Evolutionary conservation across 2,329 filamentous ascomycete species (phyloP).

Genomic region (Cytospora chrysosperma): DNA sequence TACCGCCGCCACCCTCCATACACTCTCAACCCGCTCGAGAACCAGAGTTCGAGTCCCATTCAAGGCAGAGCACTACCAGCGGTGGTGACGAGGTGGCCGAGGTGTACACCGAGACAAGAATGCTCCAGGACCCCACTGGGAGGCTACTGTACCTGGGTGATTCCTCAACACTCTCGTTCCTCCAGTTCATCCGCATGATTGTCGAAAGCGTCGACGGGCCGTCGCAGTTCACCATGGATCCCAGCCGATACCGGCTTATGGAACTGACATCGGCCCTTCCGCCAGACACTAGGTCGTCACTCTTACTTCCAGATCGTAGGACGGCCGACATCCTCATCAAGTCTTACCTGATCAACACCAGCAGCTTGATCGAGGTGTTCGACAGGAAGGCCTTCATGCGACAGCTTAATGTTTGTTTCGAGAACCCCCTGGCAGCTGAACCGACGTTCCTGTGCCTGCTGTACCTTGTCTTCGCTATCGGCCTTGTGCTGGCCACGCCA

Average conservation of each 20-base stretch:
- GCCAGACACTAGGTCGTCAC: constrained; percentile 44
- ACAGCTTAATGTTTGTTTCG: constrained; percentile 53
- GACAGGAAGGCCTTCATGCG: constrained; percentile 50
- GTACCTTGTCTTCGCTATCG: constrained; percentile 62
- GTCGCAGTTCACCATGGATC: constrained; percentile 58
- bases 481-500: constrained; percentile 57
- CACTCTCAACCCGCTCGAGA: constrained; percentile 20
- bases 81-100: constrained; percentile 56
- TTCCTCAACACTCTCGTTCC: constrained; percentile 59
- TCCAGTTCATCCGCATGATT: constrained; percentile 60
- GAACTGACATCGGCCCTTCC: constrained; percentile 53
- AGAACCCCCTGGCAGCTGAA: constrained; percentile 49
- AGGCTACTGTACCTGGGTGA: constrained; percentile 64
- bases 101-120: constrained; percentile 53
- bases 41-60: constrained; percentile 30
- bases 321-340: constrained; percentile 55
- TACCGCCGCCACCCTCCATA: background rate
- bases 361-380: constrained; percentile 61
- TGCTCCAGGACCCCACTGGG: constrained; percentile 60
- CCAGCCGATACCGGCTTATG: constrained; percentile 55
- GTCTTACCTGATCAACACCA: constrained; percentile 63
- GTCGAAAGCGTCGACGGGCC: constrained; percentile 54
- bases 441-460: constrained; percentile 57
- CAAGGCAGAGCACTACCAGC: constrained; percentile 41
- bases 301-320: constrained; percentile 54